Evolutionary conservation across 805 yeast genomes (phyloP).

Genomic region (Ascoidea rubescens): DNA sequence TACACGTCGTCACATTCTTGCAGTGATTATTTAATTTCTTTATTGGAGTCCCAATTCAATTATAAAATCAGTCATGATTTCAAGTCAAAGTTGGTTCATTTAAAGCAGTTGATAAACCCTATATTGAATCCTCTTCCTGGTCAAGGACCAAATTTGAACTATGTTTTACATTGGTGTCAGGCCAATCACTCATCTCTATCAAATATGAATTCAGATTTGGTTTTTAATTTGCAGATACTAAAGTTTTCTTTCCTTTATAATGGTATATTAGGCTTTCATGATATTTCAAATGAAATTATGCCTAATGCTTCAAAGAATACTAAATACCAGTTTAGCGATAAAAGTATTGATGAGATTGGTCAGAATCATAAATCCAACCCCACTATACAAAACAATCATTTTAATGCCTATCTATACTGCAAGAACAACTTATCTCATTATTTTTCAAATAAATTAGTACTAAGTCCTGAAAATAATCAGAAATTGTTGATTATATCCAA

Average conservation of each 20-base stretch:
- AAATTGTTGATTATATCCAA: conserved; percentile 3
- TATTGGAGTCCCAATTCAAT: conserved; percentile 2
- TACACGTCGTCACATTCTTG: too few species aligned
- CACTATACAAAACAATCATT: conserved; percentile 1
- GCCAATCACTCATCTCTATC: conserved; percentile 12
- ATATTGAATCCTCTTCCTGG: not conserved
- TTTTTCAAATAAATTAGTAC: not conserved
- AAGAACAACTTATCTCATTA: conserved; percentile 3
- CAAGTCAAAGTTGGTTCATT: not conserved
- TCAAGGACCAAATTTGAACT: conserved; percentile 11
- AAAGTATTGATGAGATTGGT: not conserved
- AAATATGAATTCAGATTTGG: conserved; percentile 19
- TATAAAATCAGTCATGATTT: not conserved
- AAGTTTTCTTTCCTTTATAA: conserved; percentile 18
- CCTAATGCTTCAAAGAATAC: not conserved
- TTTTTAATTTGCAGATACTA: conserved; percentile 19
- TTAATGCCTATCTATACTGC: conserved; percentile 7
- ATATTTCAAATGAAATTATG: not conserved
- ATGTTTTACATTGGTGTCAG: conserved; percentile 21
- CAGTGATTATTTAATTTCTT: not conserved
- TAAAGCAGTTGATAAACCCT: conserved; percentile 1
- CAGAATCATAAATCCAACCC: too few species aligned
- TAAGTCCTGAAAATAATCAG: not conserved
- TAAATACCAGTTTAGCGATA: not conserved
- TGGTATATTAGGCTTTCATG: conserved; percentile 1